Evolutionary conservation across 306 rosid genomes (phyloP), one percentile per base, ranked within the genome.

Genomic region (Sphenostylis stenocarpa): DNA sequence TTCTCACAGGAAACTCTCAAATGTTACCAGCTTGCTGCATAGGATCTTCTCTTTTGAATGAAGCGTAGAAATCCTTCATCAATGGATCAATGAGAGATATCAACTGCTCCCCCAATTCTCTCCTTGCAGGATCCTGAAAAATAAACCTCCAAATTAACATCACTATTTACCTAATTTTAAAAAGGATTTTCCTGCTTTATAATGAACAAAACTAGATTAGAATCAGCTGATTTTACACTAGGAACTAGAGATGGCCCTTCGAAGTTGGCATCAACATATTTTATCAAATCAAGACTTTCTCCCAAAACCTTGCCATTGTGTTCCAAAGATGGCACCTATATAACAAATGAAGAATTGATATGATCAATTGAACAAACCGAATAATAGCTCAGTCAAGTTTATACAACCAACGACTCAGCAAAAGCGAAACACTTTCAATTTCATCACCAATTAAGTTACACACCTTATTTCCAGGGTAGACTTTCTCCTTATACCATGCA

Each of bases 401-500:
- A 13, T 60, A 64, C 3, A 5, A 41, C 11, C 47, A 41, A 13
- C 15, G 1, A 12, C 11, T 10, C 2, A 26, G 2, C 28, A 26
- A 26, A 26, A 26, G 28, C 2, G 28, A 26, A 41, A 2, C n/a
- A n/a, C n/a, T n/a, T n/a, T n/a, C n/a, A n/a, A n/a, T n/a, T n/a
- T n/a, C n/a, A n/a, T n/a, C n/a, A n/a, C n/a, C n/a, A n/a, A n/a
- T n/a, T n/a, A n/a, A n/a, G 0, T 12, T 43, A 13, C 66, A 10
- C 56, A 86, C 91, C 86, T 88, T 88, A 75, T 89, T 89, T 16
- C 2, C 63, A 43, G 89, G 83, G 82, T 89, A 85, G 49, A 91
- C 90, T 64, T 89, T 91, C 70, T 91, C 93, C 82, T 86, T 87
- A 56, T 87, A 91, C 96, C 93, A 91, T 41, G 84, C 77, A 67